Evolutionary conservation across 768 basidiomycete genomes (phyloP).

Genomic region (Mrakia hoshinonis): DNA sequence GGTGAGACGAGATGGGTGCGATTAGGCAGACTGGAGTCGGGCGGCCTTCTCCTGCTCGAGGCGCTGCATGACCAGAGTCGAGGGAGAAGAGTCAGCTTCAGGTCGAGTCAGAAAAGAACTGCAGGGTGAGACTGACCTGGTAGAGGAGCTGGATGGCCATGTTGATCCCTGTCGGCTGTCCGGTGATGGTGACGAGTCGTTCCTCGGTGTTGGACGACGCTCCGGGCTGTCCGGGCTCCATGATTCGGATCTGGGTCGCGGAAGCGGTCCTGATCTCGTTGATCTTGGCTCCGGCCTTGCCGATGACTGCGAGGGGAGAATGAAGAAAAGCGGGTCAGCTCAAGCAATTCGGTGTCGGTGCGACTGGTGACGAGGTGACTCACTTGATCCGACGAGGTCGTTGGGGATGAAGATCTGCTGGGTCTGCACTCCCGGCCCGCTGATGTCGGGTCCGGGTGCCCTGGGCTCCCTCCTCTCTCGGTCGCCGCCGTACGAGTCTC

Average conservation of each 20-base stretch:
- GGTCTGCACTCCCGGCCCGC: constrained; percentile 55
- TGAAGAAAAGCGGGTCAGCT: constrained; percentile 36
- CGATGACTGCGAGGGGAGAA: constrained; percentile 54
- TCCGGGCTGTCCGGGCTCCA: constrained; percentile 66
- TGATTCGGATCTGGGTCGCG: constrained; percentile 93
- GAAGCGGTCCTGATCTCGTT: constrained; percentile 96
- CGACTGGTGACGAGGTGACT: constrained; percentile 28
- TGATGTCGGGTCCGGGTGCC: constrained; percentile 19
- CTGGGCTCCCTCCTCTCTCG: constrained; percentile 17
- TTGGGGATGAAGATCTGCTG: constrained; percentile 99
- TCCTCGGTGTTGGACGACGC: constrained; percentile 57
- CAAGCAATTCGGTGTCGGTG: not conserved
- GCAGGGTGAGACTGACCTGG: constrained; percentile 32
- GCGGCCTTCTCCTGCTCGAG: constrained; percentile 35
- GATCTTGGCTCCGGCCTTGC: constrained; percentile 96
- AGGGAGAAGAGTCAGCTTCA: not conserved
- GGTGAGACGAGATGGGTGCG: not conserved
- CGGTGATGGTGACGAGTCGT: constrained; percentile 89
- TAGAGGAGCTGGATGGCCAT: constrained; percentile 82
- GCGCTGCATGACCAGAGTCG: constrained; percentile 27
- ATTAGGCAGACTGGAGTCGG: constrained; percentile 13
- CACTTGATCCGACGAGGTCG: constrained; percentile 64
- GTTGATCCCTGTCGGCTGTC: constrained; percentile 88
- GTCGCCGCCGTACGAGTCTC: constrained; percentile 18
- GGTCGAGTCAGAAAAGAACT: too few species aligned